Evolutionary conservation across 2,329 filamentous ascomycete species (phyloP), one percentile per base, ranked within the genome.

Genomic region (Calonectria pteridis): DNA sequence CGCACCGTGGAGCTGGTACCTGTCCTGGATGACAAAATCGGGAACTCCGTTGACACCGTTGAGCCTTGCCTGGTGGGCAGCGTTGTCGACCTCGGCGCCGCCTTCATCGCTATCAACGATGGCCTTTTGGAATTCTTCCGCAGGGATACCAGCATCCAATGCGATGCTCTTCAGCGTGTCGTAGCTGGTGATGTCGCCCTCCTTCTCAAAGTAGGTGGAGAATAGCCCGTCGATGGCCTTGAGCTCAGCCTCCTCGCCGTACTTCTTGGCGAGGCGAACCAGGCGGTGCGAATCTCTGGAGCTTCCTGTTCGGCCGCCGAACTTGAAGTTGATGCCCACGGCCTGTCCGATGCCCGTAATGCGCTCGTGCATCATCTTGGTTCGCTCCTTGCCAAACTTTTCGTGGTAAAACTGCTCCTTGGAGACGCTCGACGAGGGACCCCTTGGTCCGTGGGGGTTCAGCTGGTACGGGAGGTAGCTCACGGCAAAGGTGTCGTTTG

Each of bases 281-380:
- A 90, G 77, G 46, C 95, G 90, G 84, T 98, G 95, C 71, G 93
- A 94, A 79, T 97, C 94, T 26, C 94, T 88, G 23, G 95, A 96
- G 80, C 93, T 94, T 62, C 95, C 95, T 7, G 92, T 92, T 76
- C 89, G 91, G 69, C 94, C 94, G 16, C 90, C 89, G 76, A 93
- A 94, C 28, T 89, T 82, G 75, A 89, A 87, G 53, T 78, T 73
- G 77, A 89, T 86, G 74, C 85, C 86, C 7, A 84, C 78, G 26
- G 79, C 71, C 4, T 77, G 73, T 20, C 85, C 87, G 3, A 82
- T 73, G 6, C 66, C 71, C 28, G 71, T 68, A 6, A 88, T 69
- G 26, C 82, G 82, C 51, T 79, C 71, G 4, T 82, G 76, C 43
- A 85, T 76, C 74, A 80, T 64, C 1, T 84, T 80, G 1, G 90